These are phyloP conservation scores for Lepiota brunneoincarnata DNA, from an alignment of 768 basidiomycete genomes.

Conservation along the genomic window DNA sequence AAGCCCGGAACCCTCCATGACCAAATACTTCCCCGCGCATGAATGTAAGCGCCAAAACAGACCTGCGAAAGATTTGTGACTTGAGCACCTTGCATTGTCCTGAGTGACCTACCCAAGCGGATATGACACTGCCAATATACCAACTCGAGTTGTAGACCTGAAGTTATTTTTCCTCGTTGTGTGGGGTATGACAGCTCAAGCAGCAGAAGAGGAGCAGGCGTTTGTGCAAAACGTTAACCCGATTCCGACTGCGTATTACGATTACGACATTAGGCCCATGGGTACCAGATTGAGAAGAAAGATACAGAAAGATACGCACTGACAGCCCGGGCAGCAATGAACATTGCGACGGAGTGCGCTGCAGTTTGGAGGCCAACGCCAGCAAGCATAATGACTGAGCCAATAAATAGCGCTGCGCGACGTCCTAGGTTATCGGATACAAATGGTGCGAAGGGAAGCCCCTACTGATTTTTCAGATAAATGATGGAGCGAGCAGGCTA, in stretches of 20 bases:
- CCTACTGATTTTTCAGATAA: constrained; percentile 28
- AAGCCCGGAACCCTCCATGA: constrained; percentile 67
- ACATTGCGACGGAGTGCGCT: constrained; percentile 43
- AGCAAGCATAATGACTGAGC: constrained; percentile 60
- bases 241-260: constrained; percentile 50
- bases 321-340: constrained; percentile 56
- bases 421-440: constrained; percentile 64
- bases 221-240: constrained; percentile 62
- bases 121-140: constrained; percentile 71
- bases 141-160: constrained; percentile 71
- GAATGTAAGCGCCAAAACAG: constrained; percentile 41
- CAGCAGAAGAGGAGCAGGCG: constrained; percentile 59
- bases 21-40: constrained; percentile 40
- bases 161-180: constrained; percentile 58
- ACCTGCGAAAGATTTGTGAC: constrained; percentile 22
- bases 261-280: constrained; percentile 3
- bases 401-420: constrained; percentile 55
- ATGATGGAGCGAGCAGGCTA: neutral
- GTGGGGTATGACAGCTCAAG: constrained; percentile 72
- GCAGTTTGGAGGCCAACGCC: constrained; percentile 58
- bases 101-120: constrained; percentile 37
- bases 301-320: constrained; percentile 37
- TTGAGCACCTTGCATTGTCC: neutral
- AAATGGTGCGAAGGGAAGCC: constrained; percentile 60
- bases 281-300: neutral